A percentile compares a stretch with the other conserved stretches of the same genome.
Evolutionary conservation across 441 rosid genomes (phyloP).

Genomic region (Erodium trifolium): DNA sequence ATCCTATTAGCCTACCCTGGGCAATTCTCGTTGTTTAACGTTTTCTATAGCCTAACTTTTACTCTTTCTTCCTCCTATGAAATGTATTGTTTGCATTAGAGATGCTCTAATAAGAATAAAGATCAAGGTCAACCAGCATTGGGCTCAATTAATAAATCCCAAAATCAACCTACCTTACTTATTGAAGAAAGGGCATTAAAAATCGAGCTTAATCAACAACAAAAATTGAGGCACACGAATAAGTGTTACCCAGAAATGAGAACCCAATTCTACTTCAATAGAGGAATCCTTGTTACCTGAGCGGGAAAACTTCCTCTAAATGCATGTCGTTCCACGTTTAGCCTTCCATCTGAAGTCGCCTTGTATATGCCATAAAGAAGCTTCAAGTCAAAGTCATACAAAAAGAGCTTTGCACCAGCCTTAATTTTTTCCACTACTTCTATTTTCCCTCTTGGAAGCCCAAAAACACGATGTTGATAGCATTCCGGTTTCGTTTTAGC

Average conservation of each 20-base stretch:
- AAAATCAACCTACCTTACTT: neutral
- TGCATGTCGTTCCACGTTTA: slow-evolving; percentile 22
- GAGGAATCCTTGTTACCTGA: slow-evolving; percentile 16
- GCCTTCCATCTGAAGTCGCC: slow-evolving; percentile 33
- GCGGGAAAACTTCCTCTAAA: slow-evolving; percentile 20
- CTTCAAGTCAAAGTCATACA: slow-evolving; percentile 41
- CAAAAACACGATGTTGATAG: slow-evolving; percentile 37
- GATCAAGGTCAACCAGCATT: neutral
- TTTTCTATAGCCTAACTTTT: no score
- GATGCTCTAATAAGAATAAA: no score
- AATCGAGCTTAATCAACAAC: neutral
- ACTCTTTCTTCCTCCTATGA: no score
- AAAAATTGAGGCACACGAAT: neutral
- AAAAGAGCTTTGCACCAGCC: slow-evolving; percentile 44
- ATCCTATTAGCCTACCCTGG: no score
- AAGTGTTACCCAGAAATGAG: neutral
- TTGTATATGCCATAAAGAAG: slow-evolving; percentile 46
- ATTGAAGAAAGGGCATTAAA: neutral
- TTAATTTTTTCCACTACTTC: slow-evolving; percentile 27
- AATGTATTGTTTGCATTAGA: no score
- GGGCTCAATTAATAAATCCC: neutral
- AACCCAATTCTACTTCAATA: neutral
- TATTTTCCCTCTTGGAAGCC: slow-evolving; percentile 30
- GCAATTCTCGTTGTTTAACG: no score
- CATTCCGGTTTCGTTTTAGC: slow-evolving; percentile 39